These are phyloP conservation scores for Nigrospora oryzae DNA, from an alignment of 2,329 filamentous ascomycete genomes.

Conservation along the genomic window DNA sequence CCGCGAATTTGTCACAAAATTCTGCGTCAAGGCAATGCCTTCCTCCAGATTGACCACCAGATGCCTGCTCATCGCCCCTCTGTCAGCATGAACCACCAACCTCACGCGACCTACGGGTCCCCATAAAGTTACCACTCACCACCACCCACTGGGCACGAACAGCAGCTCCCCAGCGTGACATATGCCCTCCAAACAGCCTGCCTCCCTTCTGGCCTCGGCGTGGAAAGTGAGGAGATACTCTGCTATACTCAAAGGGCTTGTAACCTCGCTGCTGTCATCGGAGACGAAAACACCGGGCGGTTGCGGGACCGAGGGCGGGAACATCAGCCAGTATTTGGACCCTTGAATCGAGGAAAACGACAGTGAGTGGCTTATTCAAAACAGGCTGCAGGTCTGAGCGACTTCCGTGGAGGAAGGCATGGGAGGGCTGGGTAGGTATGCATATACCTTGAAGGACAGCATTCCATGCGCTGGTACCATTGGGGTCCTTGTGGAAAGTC, in stretches of 20 bases:
- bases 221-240: conserved; percentile 94
- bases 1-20: conserved; percentile 73
- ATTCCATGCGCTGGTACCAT: conserved; percentile 80
- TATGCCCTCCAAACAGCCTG: conserved; percentile 78
- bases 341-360: conserved; percentile 48
- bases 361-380: too few relatives aligned
- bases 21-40: conserved; percentile 86
- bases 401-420: too few relatives aligned
- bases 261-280: conserved; percentile 84
- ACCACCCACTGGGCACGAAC: conserved; percentile 92
- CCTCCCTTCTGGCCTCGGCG: conserved; percentile 64
- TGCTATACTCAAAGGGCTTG: conserved; percentile 88
- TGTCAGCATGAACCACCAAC: too few relatives aligned
- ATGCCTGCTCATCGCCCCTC: conserved; percentile 38
- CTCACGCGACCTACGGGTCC: too few relatives aligned
- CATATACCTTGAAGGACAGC: background rate
- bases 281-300: conserved; percentile 90
- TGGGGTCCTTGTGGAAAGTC: conserved; percentile 85
- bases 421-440: too few relatives aligned
- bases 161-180: conserved; percentile 79
- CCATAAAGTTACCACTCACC: conserved; percentile 22
- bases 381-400: too few relatives aligned
- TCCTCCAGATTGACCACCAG: conserved; percentile 82
- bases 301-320: conserved; percentile 60
- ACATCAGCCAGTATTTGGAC: conserved; percentile 98